Evolutionary conservation across 768 basidiomycete genomes (phyloP).

Genomic region (Mycena albidolilacea): DNA sequence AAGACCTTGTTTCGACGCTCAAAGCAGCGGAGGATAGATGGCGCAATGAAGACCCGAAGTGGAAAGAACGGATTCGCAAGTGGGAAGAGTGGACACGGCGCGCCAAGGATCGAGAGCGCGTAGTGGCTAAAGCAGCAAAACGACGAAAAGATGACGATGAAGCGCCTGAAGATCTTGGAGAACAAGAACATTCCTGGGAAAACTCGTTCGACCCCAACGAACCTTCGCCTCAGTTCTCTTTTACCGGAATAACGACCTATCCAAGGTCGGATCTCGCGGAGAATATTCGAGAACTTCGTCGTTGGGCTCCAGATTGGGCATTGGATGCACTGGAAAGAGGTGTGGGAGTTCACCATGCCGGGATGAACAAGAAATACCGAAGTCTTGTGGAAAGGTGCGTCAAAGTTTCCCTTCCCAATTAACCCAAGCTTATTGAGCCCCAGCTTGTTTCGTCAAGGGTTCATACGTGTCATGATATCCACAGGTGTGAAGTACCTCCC

Average conservation of each 20-base stretch:
- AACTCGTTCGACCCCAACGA: conserved; percentile 70
- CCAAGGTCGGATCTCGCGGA: conserved; percentile 63
- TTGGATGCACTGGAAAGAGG: conserved; percentile 68
- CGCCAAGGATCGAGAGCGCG: conserved; percentile 64
- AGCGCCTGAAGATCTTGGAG: conserved; percentile 35
- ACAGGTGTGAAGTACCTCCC: conserved; percentile 57
- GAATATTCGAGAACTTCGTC: conserved; percentile 57
- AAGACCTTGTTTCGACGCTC: conserved; percentile 53
- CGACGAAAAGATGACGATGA: conserved; percentile 56
- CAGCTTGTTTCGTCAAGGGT: conserved; percentile 75
- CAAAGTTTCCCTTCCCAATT: not conserved
- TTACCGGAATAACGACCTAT: conserved; percentile 63
- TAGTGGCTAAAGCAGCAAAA: conserved; percentile 53
- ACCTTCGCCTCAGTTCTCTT: conserved; percentile 73
- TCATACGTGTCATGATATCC: conserved; percentile 75
- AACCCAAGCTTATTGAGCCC: not conserved
- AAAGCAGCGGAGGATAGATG: conserved; percentile 63
- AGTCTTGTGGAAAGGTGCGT: conserved; percentile 69
- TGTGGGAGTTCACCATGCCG: conserved; percentile 79
- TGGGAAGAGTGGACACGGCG: conserved; percentile 66
- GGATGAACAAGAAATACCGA: conserved; percentile 76
- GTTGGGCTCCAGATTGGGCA: conserved; percentile 59
- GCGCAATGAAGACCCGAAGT: conserved; percentile 61
- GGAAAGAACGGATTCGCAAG: conserved; percentile 64
- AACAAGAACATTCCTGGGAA: conserved; percentile 60